Conservation (phyloP, 208 protist species). For the Leptomonas pyrrhocoris region DNA sequence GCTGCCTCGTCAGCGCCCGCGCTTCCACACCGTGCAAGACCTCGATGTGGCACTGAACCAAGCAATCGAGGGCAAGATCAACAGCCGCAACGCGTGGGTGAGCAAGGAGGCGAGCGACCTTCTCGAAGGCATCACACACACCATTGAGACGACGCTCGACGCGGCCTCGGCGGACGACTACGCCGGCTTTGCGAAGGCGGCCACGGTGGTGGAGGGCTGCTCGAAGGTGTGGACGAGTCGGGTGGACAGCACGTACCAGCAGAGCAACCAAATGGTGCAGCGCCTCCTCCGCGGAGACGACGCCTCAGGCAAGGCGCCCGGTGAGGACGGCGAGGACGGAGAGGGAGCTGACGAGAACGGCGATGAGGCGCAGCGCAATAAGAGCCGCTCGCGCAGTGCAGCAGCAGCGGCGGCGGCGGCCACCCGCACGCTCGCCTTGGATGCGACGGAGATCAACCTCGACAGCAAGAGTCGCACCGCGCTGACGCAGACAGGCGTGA, state of each 20-base stretch:
- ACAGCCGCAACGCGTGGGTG: conserved; percentile 88
- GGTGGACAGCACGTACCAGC: conserved; percentile 89
- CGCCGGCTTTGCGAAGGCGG: conserved; percentile 88
- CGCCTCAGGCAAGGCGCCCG: conserved; percentile 19
- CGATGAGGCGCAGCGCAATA: conserved; percentile 26
- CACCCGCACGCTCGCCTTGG: conserved; percentile 77
- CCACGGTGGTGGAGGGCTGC: conserved; percentile 92
- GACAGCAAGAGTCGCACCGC: conserved; percentile 71
- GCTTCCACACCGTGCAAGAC: conserved; percentile 86
- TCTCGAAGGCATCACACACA: conserved; percentile 89
- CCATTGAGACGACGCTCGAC: conserved; percentile 82
- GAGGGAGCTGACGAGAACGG: conserved; percentile 17
- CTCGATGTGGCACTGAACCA: conserved; percentile 86
- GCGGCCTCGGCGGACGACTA: conserved; percentile 74
- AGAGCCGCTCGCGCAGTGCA: conserved; percentile 30
- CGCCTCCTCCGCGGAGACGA: conserved; percentile 85
- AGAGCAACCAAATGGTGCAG: conserved; percentile 87
- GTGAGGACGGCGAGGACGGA: conserved; percentile 38
- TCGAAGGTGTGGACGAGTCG: conserved; percentile 93
- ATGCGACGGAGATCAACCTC: conserved; percentile 85
- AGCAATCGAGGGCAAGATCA: conserved; percentile 91
- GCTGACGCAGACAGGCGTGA: conserved; percentile 76
- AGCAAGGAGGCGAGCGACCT: conserved; percentile 88
- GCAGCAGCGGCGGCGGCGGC: conserved; percentile 25
- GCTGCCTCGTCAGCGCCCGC: conserved; percentile 69